Evolutionary conservation across 768 basidiomycete species (phyloP).

Genomic region (Tylopilus subfusipes): DNA sequence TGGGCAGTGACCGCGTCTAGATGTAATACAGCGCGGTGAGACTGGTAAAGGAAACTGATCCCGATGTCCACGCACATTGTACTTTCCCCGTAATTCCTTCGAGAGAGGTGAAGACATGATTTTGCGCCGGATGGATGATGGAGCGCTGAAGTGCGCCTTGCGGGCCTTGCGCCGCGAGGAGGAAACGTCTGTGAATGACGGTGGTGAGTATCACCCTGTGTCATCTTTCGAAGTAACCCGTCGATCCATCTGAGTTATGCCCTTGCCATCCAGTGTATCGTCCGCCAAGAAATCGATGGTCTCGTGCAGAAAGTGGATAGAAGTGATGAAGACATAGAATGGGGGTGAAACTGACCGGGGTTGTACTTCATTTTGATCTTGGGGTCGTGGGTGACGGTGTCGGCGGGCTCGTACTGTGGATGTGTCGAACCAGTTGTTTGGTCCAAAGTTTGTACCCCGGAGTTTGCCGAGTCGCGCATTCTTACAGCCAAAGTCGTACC

Average conservation of each 20-base stretch:
- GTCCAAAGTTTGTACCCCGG: constrained; percentile 34
- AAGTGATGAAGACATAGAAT: constrained; percentile 16
- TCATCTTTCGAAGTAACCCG: constrained; percentile 7
- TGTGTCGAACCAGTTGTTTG: constrained; percentile 30
- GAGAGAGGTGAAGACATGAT: constrained; percentile 96
- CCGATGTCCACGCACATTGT: constrained; percentile 63
- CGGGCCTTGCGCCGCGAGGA: constrained; percentile 96
- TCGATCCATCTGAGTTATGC: constrained; percentile 42
- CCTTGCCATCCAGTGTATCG: constrained; percentile 53
- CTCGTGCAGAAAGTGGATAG: constrained; percentile 23
- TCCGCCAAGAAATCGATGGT: constrained; percentile 23
- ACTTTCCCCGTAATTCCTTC: constrained; percentile 90
- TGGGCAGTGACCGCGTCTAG: constrained; percentile 85
- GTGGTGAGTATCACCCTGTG: constrained; percentile 33
- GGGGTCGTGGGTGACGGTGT: constrained; percentile 56
- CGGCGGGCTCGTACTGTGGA: constrained; percentile 28
- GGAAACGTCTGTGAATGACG: constrained; percentile 62
- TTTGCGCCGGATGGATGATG: constrained; percentile 92
- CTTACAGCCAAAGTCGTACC: no score
- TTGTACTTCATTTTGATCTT: constrained; percentile 80
- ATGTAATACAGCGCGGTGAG: not conserved
- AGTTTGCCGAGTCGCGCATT: constrained; percentile 17
- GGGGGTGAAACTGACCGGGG: constrained; percentile 60
- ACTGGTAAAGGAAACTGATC: not conserved
- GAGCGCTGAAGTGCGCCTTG: constrained; percentile 96